Percentiles rank a stretch among this genome's conserved stretches.
Conservation (phyloP, 73 alveolate species). For the Paramecium sonneborni region DNA sequence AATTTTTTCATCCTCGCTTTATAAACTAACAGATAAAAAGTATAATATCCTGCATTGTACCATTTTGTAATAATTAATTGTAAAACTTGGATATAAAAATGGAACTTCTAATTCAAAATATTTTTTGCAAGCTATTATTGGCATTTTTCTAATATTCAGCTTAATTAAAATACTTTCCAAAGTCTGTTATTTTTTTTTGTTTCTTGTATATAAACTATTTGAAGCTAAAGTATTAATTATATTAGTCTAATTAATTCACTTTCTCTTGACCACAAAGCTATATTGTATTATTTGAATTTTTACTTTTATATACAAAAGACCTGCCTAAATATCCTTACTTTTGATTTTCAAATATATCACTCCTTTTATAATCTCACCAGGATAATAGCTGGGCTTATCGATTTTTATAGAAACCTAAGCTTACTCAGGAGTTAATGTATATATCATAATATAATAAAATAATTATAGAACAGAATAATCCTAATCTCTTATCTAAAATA, state of each 20-base stretch:
- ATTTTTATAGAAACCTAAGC: background rate
- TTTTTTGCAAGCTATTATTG: background rate
- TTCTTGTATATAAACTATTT: background rate
- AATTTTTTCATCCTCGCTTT: background rate
- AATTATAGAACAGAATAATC: background rate
- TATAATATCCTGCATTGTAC: conserved; percentile 4
- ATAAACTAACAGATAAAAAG: background rate
- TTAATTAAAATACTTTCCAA: conserved; percentile 2
- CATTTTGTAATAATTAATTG: background rate
- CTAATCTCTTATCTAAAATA: background rate
- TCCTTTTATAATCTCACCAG: conserved; percentile 36
- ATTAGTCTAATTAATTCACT: background rate
- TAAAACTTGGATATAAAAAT: background rate
- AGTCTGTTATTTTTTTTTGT: background rate
- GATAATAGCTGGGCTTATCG: background rate
- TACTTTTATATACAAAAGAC: conserved; percentile 16
- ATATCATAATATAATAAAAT: background rate
- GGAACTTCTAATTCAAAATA: conserved; percentile 37
- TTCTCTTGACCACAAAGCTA: conserved; percentile 26
- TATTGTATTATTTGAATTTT: background rate
- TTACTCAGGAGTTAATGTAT: background rate
- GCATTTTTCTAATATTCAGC: background rate
- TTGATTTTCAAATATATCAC: background rate
- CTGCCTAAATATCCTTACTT: background rate
- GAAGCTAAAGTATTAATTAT: background rate